Conservation (phyloP, 2,329 filamentous ascomycete species). For the Sodiomyces alkalinus region DNA sequence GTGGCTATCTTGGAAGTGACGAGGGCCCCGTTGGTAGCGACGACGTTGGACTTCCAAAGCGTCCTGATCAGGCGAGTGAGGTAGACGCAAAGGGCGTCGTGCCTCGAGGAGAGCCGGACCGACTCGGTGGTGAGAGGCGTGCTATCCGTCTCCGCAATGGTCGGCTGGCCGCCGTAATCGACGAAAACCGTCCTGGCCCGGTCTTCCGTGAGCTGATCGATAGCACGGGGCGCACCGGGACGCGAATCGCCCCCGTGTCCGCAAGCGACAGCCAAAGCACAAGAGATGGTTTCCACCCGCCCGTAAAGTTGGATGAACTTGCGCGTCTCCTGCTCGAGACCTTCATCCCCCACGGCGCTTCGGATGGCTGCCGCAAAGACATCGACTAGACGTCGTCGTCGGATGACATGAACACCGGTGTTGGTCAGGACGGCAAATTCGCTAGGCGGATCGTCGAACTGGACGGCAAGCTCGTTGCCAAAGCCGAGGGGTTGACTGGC, state of each 20-base stretch:
- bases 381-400: slow-evolving; percentile 73
- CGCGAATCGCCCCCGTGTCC: slow-evolving; percentile 69
- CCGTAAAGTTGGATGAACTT: slow-evolving; percentile 80
- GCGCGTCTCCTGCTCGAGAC: slow-evolving; percentile 65
- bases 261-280: slow-evolving; percentile 86
- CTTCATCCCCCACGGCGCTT: slow-evolving; percentile 59
- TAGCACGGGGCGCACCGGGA: slow-evolving; percentile 59
- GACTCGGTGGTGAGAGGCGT: slow-evolving; percentile 61
- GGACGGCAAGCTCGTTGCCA: slow-evolving; percentile 90
- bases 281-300: slow-evolving; percentile 74
- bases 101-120: slow-evolving; percentile 74
- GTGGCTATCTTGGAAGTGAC: slow-evolving; percentile 53
- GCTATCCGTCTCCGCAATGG: slow-evolving; percentile 63
- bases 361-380: slow-evolving; percentile 76
- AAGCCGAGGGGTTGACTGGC: slow-evolving; percentile 59
- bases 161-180: slow-evolving; percentile 79
- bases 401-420: slow-evolving; percentile 74
- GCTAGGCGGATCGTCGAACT: slow-evolving; percentile 69
- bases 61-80: slow-evolving; percentile 76
- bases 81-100: slow-evolving; percentile 79
- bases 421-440: slow-evolving; percentile 90
- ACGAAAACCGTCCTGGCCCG: slow-evolving; percentile 78
- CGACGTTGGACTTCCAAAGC: slow-evolving; percentile 71
- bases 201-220: slow-evolving; percentile 75
- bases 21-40: slow-evolving; percentile 45